Base-by-base conservation (phyloP, 1,139 yeast species). In the Nadsonia starkeyi-henricii region DNA sequence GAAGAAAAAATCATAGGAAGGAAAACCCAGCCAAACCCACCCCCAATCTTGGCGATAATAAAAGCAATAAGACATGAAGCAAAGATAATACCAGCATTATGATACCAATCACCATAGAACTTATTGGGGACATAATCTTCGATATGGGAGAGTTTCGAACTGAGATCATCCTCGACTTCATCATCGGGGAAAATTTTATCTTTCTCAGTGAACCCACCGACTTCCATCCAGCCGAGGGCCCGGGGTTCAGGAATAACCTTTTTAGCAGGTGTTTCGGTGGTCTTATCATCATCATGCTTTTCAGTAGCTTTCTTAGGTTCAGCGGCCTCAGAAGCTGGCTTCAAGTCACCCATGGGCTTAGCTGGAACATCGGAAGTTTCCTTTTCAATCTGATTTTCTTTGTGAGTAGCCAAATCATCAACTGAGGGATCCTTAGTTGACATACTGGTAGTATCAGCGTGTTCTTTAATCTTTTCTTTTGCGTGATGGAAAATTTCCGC, bases 61-160 rank as follows among this genome's bases (percentile, higher is more conserved):
- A 93, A 89, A 1, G 95, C 84, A 20, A 82, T 63, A 15, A 82
- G 61, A 0, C 82, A 88, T 1, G 84, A 85, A 7, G 74, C 65
- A 28, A 81, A 67, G 54, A 86, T 69, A 45, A 78, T 73, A 0
- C 77, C 96, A 17, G 83, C 80, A 53, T 83, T 81, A 63, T 91
- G 98, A 62, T 81, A 91, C 97, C 98, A 91, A 60, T 91, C 96
- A 49, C 98, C 98, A 58, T 83, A 85, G 13, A 77, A 74, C 33
- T 66, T 70, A 33, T 82, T 79, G 1, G 94, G 91, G 48, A 89
- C 68, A 58, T 80, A 76, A 52, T 75, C 72, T 58, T 84, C 91
- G 53, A 86, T 74, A 45, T 81, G 58, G 0, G 96, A 85, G 9
- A 85, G 77, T 43, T 75, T 74, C 41, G 81, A 73, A 51, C 79